Base-by-base conservation (phyloP, 352 stramenopile species). In the Saprolegnia diclina region DNA sequence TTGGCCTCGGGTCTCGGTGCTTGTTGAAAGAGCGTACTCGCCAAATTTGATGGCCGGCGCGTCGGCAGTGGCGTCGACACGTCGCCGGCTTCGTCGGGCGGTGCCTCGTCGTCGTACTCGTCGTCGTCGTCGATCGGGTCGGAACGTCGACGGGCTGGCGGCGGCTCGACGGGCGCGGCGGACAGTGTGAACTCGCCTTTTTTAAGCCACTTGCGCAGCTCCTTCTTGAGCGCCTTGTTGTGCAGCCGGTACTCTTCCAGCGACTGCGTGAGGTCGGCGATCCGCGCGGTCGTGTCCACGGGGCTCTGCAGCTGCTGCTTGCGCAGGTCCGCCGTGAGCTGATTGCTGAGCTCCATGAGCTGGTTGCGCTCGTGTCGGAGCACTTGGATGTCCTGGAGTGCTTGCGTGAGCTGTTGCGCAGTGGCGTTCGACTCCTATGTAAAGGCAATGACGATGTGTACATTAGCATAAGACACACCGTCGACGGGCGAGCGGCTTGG, bases 181-280 rank as follows among this genome's bases (percentile, higher is more conserved):
- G 29, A 35, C 2, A 35, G 5, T 5, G 29, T 35, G 29, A 35
- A 35, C 5, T 66, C 57, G 9, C 53, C 57, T 10, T 42, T 40
- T 40, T 65, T 66, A 3, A 66, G 40, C 57, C 57, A 66, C 26
- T 83, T 75, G 0, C 83, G 78, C 22, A 93, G 74, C 44, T 93
- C 83, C 56, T 90, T 93, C 74, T 91, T 93, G 9, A 93, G 77
- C 9, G 83, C 88, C 64, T 90, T 90, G 72, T 93, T 93, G 72
- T 89, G 77, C 46, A 89, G 13, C 9, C 76, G 79, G 3, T 73
- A 72, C 61, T 93, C 85, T 55, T 91, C 83, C 10, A 93, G 80
- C 9, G 82, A 88, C 16, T 75, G 79, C 16, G 74, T 89, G 16
- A 93, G 77, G 37, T 90, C 81, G 9, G 80, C 75, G 50, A 93